phyloP scores from a whole-genome alignment of 2,329 filamentous ascomycete genomes.

The Diplodia sapinea region DNA sequence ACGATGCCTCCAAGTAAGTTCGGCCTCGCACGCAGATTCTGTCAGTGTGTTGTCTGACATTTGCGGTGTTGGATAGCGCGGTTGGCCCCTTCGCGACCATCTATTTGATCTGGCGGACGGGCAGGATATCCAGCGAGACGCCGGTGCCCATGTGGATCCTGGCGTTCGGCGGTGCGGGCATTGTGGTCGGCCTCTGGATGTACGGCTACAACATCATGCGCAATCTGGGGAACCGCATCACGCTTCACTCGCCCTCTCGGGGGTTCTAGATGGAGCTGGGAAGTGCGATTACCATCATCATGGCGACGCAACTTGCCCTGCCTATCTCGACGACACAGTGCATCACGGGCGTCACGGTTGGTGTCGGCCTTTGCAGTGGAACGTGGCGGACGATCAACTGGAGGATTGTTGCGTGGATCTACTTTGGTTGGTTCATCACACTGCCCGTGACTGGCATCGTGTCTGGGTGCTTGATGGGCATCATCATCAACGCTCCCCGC shows the following conservation, averaged over 20 bases:
- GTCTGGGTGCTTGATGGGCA: slow-evolving; percentile 65
- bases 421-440: slow-evolving; percentile 66
- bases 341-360: slow-evolving; percentile 61
- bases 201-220: slow-evolving; percentile 71
- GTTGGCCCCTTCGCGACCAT: slow-evolving; percentile 69
- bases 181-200: slow-evolving; percentile 64
- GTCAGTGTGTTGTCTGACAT: background rate
- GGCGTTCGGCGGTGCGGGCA: slow-evolving; percentile 58
- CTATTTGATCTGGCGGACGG: slow-evolving; percentile 64
- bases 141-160: slow-evolving; percentile 67
- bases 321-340: slow-evolving; percentile 71
- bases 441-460: slow-evolving; percentile 64
- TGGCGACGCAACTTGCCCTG: slow-evolving; percentile 63
- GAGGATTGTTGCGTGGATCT: slow-evolving; percentile 66
- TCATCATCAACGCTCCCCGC: slow-evolving; percentile 65
- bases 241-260: slow-evolving; percentile 65
- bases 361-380: slow-evolving; percentile 67
- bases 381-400: slow-evolving; percentile 66
- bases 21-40: slow-evolving; percentile 38
- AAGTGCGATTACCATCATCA: slow-evolving; percentile 66
- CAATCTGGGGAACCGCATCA: slow-evolving; percentile 66
- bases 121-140: slow-evolving; percentile 52
- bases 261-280: slow-evolving; percentile 52
- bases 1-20: slow-evolving; percentile 58
- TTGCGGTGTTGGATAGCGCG: slow-evolving; percentile 36